Evolutionary conservation across 345 rosid genomes (phyloP).

Genomic region (Acer saccharum): DNA sequence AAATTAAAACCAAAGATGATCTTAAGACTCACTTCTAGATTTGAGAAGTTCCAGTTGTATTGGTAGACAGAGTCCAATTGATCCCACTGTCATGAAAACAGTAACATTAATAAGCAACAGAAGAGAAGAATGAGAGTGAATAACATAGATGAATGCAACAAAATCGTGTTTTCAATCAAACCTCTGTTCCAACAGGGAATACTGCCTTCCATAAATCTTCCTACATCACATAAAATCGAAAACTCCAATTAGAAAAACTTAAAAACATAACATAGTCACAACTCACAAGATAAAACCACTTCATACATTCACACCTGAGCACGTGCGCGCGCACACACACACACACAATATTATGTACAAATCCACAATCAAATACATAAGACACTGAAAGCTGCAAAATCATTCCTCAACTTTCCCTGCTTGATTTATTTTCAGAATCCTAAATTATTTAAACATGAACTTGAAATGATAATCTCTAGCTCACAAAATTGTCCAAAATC

Average conservation of each 20-base stretch:
- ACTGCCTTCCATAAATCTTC: conserved; percentile 87
- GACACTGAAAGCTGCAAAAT: neutral
- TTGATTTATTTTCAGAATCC: too few species aligned
- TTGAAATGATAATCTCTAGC: neutral
- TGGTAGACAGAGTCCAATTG: conserved; percentile 72
- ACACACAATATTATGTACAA: neutral
- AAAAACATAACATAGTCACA: neutral
- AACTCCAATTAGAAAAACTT: conserved; percentile 12
- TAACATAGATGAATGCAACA: neutral
- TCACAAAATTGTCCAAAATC: neutral
- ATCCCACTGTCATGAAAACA: conserved; percentile 73
- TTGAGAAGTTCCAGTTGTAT: conserved; percentile 79
- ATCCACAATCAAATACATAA: too few species aligned
- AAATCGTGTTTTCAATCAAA: conserved; percentile 30
- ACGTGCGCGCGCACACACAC: too few species aligned
- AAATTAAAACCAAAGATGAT: neutral
- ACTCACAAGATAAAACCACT: conserved; percentile 5
- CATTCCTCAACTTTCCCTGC: too few species aligned
- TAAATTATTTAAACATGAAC: too few species aligned
- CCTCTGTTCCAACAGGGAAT: conserved; percentile 97
- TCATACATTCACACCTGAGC: neutral
- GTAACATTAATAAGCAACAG: conserved; percentile 15
- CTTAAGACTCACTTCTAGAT: conserved; percentile 76
- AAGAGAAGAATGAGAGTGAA: neutral
- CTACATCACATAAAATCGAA: conserved; percentile 41